Evolutionary conservation across 495 filamentous ascomycete genomes (phyloP).

Genomic region (Mycothermus thermophilus): DNA sequence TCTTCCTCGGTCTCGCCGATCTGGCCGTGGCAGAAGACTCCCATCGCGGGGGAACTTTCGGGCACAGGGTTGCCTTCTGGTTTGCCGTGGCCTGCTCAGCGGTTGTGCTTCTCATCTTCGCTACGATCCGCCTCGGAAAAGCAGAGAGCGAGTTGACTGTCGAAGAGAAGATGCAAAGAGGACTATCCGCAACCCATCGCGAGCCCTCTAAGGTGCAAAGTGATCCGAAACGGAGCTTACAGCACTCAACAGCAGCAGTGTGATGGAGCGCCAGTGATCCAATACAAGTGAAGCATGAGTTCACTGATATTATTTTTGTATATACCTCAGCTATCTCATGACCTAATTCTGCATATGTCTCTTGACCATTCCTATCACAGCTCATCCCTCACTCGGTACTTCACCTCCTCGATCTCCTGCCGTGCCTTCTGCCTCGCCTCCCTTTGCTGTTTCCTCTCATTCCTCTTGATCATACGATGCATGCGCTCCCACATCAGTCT

Average conservation of each 20-base stretch:
- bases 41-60: slow-evolving; percentile 29
- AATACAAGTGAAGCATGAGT: no score
- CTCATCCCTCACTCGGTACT: slow-evolving; percentile 15
- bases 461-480: slow-evolving; percentile 14
- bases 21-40: slow-evolving; percentile 41
- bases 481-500: slow-evolving; percentile 23
- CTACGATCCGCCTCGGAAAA: slow-evolving; percentile 50
- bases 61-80: slow-evolving; percentile 57
- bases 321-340: no score
- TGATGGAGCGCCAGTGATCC: no score
- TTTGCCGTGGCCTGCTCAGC: slow-evolving; percentile 45
- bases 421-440: slow-evolving; percentile 13
- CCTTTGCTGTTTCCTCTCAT: slow-evolving; percentile 14
- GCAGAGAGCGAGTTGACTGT: slow-evolving; percentile 51
- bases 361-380: slow-evolving; percentile 2
- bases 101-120: slow-evolving; percentile 40
- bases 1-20: slow-evolving; percentile 66
- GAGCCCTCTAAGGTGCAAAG: background rate
- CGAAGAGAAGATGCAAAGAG: slow-evolving; percentile 11
- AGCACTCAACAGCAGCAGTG: no score
- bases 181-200: no score
- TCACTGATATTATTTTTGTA: no score
- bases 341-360: background rate
- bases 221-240: background rate
- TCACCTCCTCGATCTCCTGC: slow-evolving; percentile 12